Percentiles rank a stretch among this genome's conserved stretches.
These are phyloP conservation scores for Harringtonia aguacate DNA, from an alignment of 2,329 filamentous ascomycete species.

Conservation along the genomic window DNA sequence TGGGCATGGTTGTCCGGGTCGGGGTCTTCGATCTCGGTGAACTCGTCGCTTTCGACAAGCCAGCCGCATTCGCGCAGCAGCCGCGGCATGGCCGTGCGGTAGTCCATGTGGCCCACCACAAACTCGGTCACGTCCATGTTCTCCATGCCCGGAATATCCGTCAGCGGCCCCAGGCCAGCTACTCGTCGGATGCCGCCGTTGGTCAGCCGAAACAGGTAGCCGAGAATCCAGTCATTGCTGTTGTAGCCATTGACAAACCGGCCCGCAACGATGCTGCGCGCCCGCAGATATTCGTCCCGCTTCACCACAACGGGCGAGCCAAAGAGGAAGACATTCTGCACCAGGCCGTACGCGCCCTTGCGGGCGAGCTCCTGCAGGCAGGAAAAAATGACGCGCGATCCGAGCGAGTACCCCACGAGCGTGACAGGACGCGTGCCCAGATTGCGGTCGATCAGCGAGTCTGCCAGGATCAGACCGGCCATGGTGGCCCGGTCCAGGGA, in stretches of 20 bases:
- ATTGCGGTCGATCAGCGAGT: constrained; percentile 86
- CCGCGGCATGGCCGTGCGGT: constrained; percentile 82
- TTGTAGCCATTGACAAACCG: constrained; percentile 92
- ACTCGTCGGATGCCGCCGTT: constrained; percentile 83
- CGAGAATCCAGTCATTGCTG: constrained; percentile 92
- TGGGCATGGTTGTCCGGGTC: constrained; percentile 87
- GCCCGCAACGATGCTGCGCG: constrained; percentile 77
- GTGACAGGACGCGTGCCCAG: constrained; percentile 86
- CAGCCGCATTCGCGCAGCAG: constrained; percentile 82
- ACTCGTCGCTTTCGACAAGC: constrained; percentile 86
- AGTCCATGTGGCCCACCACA: constrained; percentile 92
- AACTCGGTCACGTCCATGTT: constrained; percentile 80
- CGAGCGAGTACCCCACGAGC: constrained; percentile 87
- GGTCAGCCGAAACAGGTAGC: constrained; percentile 90
- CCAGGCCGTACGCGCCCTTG: constrained; percentile 72
- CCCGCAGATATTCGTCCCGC: constrained; percentile 76
- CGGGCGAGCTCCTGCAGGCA: constrained; percentile 79
- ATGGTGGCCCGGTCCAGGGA: constrained; percentile 82
- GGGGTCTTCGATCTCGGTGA: constrained; percentile 91
- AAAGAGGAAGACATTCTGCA: constrained; percentile 94
- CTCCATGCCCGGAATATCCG: constrained; percentile 70
- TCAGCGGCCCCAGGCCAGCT: constrained; percentile 69
- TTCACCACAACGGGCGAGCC: constrained; percentile 88
- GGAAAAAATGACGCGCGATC: constrained; percentile 83
- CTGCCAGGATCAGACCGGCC: constrained; percentile 84